Evolutionary conservation across 331 rosid genomes (phyloP).

Genomic region (Malus hybrid): DNA sequence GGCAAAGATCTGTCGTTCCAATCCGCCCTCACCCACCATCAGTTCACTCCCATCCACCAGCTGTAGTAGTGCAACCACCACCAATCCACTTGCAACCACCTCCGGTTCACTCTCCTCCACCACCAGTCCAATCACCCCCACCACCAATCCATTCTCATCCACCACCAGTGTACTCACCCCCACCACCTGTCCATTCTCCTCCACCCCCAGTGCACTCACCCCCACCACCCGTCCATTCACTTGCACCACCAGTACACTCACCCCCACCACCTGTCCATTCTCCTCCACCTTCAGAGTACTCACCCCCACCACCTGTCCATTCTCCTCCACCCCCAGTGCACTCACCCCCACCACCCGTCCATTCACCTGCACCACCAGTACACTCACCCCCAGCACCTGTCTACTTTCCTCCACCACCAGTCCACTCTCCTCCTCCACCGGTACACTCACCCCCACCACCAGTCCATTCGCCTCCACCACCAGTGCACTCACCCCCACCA

Average conservation of each 20-base stretch:
- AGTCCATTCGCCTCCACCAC: slow-evolving; percentile 1
- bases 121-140: neutral
- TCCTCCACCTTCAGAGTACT: neutral
- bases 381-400: slow-evolving; percentile 4
- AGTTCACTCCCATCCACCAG: no score
- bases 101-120: neutral
- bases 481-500: slow-evolving; percentile 7
- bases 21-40: neutral
- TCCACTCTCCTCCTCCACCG: neutral
- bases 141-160: neutral
- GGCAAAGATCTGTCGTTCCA: neutral
- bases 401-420: neutral
- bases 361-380: neutral
- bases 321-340: neutral
- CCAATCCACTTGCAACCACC: neutral
- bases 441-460: slow-evolving; percentile 3
- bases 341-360: neutral
- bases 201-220: neutral
- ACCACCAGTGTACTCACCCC: neutral
- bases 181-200: neutral
- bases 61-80: neutral
- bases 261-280: neutral
- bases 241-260: neutral
- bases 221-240: neutral
- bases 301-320: neutral